phyloP scores from a whole-genome alignment of 208 protist genomes.

The Porcisia hertigi region DNA sequence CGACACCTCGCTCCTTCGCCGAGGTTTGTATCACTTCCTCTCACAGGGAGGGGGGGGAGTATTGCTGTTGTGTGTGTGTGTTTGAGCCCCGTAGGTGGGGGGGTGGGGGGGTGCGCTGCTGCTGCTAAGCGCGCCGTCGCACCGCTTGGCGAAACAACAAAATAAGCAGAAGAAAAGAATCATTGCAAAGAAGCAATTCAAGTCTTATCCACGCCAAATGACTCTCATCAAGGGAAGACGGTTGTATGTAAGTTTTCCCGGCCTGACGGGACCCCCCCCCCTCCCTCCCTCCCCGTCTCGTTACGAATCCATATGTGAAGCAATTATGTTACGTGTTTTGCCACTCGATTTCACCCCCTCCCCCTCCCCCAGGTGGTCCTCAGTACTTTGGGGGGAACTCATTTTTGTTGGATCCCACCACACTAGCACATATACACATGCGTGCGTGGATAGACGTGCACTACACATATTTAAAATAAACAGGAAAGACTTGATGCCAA shows the following conservation, averaged over 20 bases:
- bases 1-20: background rate
- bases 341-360: background rate
- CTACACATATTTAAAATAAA: background rate
- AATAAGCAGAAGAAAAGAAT: background rate
- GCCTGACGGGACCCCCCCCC: background rate
- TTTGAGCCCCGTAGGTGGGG: background rate
- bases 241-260: background rate
- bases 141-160: background rate
- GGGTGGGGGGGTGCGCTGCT: background rate
- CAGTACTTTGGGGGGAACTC: background rate
- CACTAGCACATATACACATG: background rate
- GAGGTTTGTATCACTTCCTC: background rate
- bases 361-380: background rate
- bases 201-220: background rate
- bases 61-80: background rate
- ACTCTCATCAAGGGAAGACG: background rate
- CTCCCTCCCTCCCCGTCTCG: background rate
- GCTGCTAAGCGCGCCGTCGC: background rate
- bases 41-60: background rate
- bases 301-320: background rate
- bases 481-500: background rate
- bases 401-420: too few relatives aligned
- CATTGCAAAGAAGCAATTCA: background rate
- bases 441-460: background rate
- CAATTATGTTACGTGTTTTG: background rate